Evolutionary conservation across 352 stramenopile genomes (phyloP), one percentile per base, ranked within the genome.

Genomic region (Lagenidium giganteum): DNA sequence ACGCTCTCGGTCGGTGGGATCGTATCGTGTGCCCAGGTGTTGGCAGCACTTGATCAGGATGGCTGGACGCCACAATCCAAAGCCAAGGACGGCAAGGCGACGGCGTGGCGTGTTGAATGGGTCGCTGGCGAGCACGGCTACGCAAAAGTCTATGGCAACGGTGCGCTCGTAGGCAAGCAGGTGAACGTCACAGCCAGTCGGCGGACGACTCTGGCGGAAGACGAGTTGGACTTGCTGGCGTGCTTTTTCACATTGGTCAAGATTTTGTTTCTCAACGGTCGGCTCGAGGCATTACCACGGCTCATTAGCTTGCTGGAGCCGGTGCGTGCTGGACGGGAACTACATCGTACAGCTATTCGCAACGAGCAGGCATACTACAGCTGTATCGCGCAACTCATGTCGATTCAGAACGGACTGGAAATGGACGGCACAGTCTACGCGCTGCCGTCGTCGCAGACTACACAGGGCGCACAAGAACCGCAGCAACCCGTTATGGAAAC

Each of bases 321-420:
- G 6, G 26, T 92, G 25, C 76, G 87, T 3, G 17, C 60, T 8
- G 66, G 68, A 21, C 59, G 56, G 16, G 61, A 79, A 26, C 55
- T 96, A 4, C 80, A 96, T 58, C 64, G 65, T 18, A 96, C 85
- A 14, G 69, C 58, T 8, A 85, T 96, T 34, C 75, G 81, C 27
- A 93, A 94, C 31, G 83, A 94, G 35, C 72, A 91, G 13, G 86
- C 85, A 3, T 96, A 96, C 56, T 96, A 95, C 47, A 60, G 61
- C 21, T 90, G 80, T 47, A 93, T 96, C n/a, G 57, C 64, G 0
- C 84, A 95, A 37, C 48, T 96, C 8, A 54, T 97, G 3, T 78
- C 65, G 1, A 47, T 91, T 14, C n/a, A 57, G 5, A 39, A 67
- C 3, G 21, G 16, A 8, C 45, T 71, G 20, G 3, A 37, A 8